phyloP scores from a whole-genome alignment of 768 basidiomycete species.

The Suillus clintonianus region DNA sequence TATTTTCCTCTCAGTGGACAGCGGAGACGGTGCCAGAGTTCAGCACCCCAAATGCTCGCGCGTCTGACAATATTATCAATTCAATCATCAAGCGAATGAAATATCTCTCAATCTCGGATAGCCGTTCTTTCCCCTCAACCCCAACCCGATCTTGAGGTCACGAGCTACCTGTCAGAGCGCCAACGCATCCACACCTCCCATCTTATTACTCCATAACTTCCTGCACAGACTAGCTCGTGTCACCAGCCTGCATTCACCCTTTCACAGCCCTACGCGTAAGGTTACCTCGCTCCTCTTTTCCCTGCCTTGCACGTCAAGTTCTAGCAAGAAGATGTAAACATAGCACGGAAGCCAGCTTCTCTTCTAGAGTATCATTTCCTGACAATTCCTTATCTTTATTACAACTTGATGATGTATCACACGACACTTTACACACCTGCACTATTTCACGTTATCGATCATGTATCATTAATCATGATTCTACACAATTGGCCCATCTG shows the following conservation, averaged over 20 bases:
- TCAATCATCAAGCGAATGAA: constrained; percentile 1
- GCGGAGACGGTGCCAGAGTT: neutral
- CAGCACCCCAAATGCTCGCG: neutral
- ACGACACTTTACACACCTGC: neutral
- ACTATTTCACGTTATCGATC: neutral
- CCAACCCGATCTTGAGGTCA: neutral
- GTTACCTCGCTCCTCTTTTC: neutral
- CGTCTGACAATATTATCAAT: neutral
- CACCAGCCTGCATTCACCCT: neutral
- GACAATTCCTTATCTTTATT: neutral
- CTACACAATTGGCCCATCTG: neutral
- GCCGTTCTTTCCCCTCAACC: neutral
- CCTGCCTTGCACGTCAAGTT: neutral
- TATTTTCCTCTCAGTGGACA: neutral
- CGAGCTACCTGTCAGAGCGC: neutral
- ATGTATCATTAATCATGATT: neutral
- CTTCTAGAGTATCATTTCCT: neutral
- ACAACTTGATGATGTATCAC: neutral
- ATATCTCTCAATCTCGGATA: neutral
- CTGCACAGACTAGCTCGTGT: neutral
- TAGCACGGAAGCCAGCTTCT: neutral
- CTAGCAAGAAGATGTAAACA: neutral
- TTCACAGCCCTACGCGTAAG: neutral
- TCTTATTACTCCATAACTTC: neutral
- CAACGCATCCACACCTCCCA: neutral